Conservation (phyloP, 148 eudicot genomes). For the Drosera capensis region DNA sequence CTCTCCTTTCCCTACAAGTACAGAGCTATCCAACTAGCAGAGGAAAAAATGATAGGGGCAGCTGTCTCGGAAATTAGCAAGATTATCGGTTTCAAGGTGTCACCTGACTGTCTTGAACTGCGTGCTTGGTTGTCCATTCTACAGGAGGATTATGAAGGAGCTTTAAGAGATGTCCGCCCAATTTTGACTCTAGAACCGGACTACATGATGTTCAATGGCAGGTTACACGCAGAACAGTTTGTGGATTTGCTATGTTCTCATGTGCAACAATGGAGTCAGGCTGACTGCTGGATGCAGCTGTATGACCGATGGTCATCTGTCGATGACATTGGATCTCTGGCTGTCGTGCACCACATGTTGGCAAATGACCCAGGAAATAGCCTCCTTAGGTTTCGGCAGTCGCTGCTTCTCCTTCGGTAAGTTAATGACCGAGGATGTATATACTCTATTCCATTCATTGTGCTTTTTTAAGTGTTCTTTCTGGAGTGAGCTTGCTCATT, state of each 20-base stretch:
- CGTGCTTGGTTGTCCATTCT: conserved; percentile 71
- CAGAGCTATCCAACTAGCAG: conserved; percentile 46
- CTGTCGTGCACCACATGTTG: conserved; percentile 74
- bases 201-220: conserved; percentile 59
- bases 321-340: conserved; percentile 85
- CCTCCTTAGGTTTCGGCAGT: conserved; percentile 63
- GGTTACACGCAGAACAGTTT: conserved; percentile 43
- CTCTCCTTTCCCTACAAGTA: conserved; percentile 66
- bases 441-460: no score
- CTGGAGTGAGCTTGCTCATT: no score
- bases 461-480: no score
- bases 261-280: conserved; percentile 52
- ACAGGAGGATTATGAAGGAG: conserved; percentile 59
- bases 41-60: conserved; percentile 30
- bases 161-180: conserved; percentile 61
- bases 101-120: conserved; percentile 68
- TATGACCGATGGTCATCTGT: conserved; percentile 82
- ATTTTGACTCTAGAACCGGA: conserved; percentile 58
- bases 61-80: conserved; percentile 58
- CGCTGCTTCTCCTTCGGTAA: conserved; percentile 73
- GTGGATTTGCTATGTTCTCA: conserved; percentile 39
- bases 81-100: conserved; percentile 56
- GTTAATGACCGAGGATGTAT: no score
- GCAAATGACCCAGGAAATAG: conserved; percentile 68
- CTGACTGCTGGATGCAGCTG: conserved; percentile 82